Evolutionary conservation across 495 filamentous ascomycete species (phyloP).

Genomic region (Podospora conica): DNA sequence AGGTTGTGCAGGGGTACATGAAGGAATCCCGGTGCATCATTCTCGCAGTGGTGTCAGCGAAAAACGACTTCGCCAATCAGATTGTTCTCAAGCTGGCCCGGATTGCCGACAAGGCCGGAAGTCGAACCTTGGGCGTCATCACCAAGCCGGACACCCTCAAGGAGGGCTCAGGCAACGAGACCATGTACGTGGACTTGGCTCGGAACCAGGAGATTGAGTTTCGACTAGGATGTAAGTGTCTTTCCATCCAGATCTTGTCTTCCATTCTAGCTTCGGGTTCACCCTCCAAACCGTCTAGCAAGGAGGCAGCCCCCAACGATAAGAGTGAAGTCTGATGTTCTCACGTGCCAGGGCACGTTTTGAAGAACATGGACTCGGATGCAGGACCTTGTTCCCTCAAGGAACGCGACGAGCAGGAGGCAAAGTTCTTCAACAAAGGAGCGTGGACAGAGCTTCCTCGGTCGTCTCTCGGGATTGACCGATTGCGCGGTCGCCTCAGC

Average conservation of each 20-base stretch:
- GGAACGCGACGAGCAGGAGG: slow-evolving; percentile 38
- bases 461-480: slow-evolving; percentile 39
- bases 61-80: slow-evolving; percentile 56
- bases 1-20: slow-evolving; percentile 57
- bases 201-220: slow-evolving; percentile 57
- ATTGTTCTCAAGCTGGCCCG: slow-evolving; percentile 65
- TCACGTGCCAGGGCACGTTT: slow-evolving; percentile 47
- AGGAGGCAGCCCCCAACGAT: too few species aligned
- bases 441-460: slow-evolving; percentile 33
- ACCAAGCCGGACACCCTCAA: slow-evolving; percentile 70
- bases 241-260: neutral
- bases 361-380: slow-evolving; percentile 56
- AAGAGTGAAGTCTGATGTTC: neutral
- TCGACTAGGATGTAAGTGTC: slow-evolving; percentile 46
- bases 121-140: slow-evolving; percentile 75
- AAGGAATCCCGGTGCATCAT: slow-evolving; percentile 53
- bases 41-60: slow-evolving; percentile 58
- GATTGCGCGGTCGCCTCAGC: slow-evolving; percentile 48
- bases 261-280: too few species aligned
- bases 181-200: slow-evolving; percentile 47
- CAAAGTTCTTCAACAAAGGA: slow-evolving; percentile 37
- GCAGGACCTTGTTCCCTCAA: slow-evolving; percentile 31
- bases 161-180: slow-evolving; percentile 44
- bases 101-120: slow-evolving; percentile 65
- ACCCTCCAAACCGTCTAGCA: too few species aligned